phyloP scores from a whole-genome alignment of 352 stramenopile species.

The Saprolegnia parasitica region DNA sequence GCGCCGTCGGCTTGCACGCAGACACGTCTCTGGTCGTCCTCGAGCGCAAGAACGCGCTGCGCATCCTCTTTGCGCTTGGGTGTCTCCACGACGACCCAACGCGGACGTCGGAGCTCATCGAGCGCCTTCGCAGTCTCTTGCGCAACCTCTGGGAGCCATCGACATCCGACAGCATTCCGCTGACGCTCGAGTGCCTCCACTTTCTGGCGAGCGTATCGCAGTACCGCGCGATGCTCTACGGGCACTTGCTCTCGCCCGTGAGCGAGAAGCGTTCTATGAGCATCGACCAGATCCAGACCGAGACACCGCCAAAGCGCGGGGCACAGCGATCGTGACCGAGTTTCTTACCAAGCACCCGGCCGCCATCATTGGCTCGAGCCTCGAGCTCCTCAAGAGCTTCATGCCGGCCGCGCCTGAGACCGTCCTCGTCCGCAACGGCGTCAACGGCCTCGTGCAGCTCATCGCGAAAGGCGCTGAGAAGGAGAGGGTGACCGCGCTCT shows the following conservation, averaged over 20 bases:
- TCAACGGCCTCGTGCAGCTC: constrained; percentile 21
- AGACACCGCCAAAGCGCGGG: neutral
- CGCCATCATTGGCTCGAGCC: neutral
- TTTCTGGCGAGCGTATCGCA: constrained; percentile 2
- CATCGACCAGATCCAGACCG: neutral
- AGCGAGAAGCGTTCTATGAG: neutral
- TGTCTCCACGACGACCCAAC: neutral
- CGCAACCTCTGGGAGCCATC: neutral
- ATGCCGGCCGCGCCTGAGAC: neutral
- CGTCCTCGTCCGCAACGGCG: neutral
- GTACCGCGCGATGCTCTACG: neutral
- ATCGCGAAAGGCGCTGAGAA: constrained; percentile 7
- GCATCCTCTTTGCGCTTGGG: constrained; percentile 12
- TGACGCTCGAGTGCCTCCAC: neutral
- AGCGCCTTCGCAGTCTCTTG: neutral
- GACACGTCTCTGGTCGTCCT: constrained; percentile 5
- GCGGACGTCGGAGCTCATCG: neutral
- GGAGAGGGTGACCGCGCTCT: constrained; percentile 9
- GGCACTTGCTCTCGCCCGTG: neutral
- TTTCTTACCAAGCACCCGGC: neutral
- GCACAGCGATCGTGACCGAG: constrained; percentile 7
- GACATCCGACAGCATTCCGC: constrained; percentile 7
- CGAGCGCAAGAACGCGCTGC: constrained; percentile 22
- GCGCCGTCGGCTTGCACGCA: neutral
- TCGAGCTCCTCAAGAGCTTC: constrained; percentile 16